Evolutionary conservation across 192 early-diverging fungal species (phyloP), one percentile per base, ranked within the genome.

Genomic region (Podila epicladia): DNA sequence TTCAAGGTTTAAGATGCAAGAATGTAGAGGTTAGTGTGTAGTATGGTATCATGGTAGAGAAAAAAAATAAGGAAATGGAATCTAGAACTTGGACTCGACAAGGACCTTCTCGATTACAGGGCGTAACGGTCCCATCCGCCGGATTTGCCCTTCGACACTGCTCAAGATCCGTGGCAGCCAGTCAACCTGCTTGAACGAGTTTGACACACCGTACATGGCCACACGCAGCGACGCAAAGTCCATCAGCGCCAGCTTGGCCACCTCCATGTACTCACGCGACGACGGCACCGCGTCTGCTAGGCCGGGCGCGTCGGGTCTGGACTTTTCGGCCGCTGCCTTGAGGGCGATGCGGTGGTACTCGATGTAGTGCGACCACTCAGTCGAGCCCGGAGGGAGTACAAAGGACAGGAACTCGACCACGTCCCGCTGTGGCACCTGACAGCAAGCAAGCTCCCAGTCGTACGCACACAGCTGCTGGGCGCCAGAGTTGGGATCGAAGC

Each of bases 301-400:
- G 12, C 13, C 41, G 7, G 41, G 41, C 3, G 41, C 41, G 15
- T 45, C 41, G 2, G 41, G 41, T 45, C 41, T 45, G 15, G 41
- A 45, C 41, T n/a, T 53, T 48, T 76, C 62, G 22, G 50, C 69
- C 9, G 77, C 41, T 0, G 51, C 62, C 35, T 80, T 64, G 19
- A 80, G 71, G n/a, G 77, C 77, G 2, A 80, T 48, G 11, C 77
- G 77, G 62, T 80, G 77, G 49, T 80, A 80, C 26, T 80, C 77
- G 24, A 80, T 80, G 62, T 80, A 80, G 13, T 80, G 77, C 24
- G 66, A 5, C 77, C 77, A 80, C 48, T 72, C 67, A 1, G 19
- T 19, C 5, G 77, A 80, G 32, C 71, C 77, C 8, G 77, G 77
- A 17, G 77, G 77, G 28, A 80, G 77, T 28, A 80, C 77, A 73